Evolutionary conservation across 352 stramenopile species (phyloP).

Genomic region (Phytophthora palmivora): DNA sequence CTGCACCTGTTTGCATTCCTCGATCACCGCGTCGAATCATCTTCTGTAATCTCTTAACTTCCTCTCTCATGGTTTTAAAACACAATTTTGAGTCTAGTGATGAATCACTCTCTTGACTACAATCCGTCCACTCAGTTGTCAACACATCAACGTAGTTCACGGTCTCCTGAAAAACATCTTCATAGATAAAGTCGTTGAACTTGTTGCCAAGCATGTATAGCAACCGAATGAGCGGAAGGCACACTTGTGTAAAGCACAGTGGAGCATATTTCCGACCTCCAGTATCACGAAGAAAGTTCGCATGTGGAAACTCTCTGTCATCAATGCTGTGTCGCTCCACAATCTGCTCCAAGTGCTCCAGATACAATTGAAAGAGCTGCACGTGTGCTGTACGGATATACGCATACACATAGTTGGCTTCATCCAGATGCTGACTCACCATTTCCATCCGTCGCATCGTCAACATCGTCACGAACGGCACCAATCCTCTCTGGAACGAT

Average conservation of each 20-base stretch:
- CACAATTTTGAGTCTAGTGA: constrained; percentile 38
- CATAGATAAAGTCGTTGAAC: constrained; percentile 56
- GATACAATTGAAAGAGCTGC: constrained; percentile 40
- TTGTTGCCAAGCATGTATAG: constrained; percentile 52
- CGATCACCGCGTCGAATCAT: constrained; percentile 37
- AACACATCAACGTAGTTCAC: constrained; percentile 32
- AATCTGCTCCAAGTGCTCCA: constrained; percentile 40
- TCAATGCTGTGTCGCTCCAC: constrained; percentile 43
- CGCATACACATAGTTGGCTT: constrained; percentile 49
- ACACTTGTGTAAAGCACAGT: constrained; percentile 48
- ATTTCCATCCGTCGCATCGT: constrained; percentile 45
- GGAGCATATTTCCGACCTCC: constrained; percentile 41
- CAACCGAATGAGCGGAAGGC: constrained; percentile 45
- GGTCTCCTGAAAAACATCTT: constrained; percentile 39
- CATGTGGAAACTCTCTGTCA: constrained; percentile 28
- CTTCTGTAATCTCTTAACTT: constrained; percentile 38
- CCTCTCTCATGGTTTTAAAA: constrained; percentile 38
- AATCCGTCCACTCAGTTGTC: constrained; percentile 34
- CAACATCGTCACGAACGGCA: constrained; percentile 43
- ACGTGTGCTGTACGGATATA: constrained; percentile 34
- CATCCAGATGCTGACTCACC: constrained; percentile 42
- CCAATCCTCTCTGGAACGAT: constrained; percentile 47
- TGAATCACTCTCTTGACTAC: constrained; percentile 4
- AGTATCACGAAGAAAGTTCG: constrained; percentile 31
- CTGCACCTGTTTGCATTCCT: constrained; percentile 15